Conservation (phyloP, 129 eudicot genomes). For the Flaveria ramosissima region DNA sequence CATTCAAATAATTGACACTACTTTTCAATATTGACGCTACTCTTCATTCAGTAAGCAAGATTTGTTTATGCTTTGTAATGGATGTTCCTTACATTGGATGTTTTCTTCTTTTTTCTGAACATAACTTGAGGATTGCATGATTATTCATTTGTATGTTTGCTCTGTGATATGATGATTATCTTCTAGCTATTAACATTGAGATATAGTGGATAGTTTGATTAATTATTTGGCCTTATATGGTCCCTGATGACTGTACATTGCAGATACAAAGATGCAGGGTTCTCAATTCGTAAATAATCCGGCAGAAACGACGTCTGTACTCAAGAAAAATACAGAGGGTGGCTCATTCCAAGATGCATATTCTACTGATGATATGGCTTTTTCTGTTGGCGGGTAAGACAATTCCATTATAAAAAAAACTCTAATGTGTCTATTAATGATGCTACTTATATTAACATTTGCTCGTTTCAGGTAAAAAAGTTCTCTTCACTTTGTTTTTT, state of each 20-base stretch:
- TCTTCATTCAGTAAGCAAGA: conserved; percentile 30
- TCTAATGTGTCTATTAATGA: conserved; percentile 15
- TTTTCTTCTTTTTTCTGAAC: conserved; percentile 22
- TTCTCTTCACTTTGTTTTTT: neutral
- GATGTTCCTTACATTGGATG: conserved; percentile 28
- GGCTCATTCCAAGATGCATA: conserved; percentile 45
- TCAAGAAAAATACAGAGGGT: conserved; percentile 37
- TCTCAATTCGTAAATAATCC: conserved; percentile 40
- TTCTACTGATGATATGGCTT: conserved; percentile 44
- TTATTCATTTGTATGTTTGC: conserved; percentile 10
- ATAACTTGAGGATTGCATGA: conserved; percentile 15
- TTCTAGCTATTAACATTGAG: conserved; percentile 22
- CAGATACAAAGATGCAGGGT: conserved; percentile 75
- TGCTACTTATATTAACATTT: neutral
- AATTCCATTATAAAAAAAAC: conserved; percentile 12
- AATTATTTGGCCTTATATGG: conserved; percentile 41
- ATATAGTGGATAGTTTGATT: conserved; percentile 12
- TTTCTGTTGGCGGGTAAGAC: conserved; percentile 70
- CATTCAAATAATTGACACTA: conserved; percentile 23
- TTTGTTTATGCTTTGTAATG: conserved; percentile 43
- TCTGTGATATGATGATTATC: conserved; percentile 7
- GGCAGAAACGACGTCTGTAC: conserved; percentile 37
- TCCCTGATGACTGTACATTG: conserved; percentile 59
- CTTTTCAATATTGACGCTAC: conserved; percentile 29
- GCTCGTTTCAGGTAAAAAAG: neutral